phyloP scores from a whole-genome alignment of 306 rosid species.

The Vachellia collinsii region DNA sequence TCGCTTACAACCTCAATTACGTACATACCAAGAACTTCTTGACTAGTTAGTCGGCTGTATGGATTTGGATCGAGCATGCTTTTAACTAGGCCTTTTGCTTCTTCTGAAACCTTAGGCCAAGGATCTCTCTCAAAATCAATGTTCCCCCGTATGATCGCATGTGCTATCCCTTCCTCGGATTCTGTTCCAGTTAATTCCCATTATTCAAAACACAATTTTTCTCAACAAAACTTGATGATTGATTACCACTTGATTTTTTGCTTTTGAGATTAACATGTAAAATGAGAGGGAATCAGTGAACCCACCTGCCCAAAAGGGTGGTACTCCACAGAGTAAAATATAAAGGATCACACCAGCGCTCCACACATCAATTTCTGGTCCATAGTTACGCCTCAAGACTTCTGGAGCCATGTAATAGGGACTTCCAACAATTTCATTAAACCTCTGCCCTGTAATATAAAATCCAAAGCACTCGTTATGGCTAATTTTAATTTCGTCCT shows the following conservation, averaged over 20 bases:
- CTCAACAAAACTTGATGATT: neutral
- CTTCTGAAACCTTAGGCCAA: constrained; percentile 88
- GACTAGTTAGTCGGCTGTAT: constrained; percentile 62
- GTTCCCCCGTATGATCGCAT: constrained; percentile 68
- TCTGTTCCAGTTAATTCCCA: constrained; percentile 58
- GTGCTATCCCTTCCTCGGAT: constrained; percentile 93
- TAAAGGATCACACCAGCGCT: constrained; percentile 95
- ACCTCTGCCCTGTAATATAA: constrained; percentile 75
- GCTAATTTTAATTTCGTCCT: neutral
- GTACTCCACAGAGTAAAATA: constrained; percentile 91
- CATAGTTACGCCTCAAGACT: constrained; percentile 81
- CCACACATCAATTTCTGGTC: constrained; percentile 88
- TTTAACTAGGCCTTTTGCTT: constrained; percentile 74
- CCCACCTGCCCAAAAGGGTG: constrained; percentile 98
- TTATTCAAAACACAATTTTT: constrained; percentile 21
- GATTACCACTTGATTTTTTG: neutral
- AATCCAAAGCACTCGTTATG: neutral
- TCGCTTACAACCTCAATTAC: neutral
- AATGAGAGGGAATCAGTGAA: constrained; percentile 5
- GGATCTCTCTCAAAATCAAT: constrained; percentile 83
- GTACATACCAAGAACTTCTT: constrained; percentile 82
- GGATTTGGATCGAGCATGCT: constrained; percentile 93
- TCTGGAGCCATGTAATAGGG: constrained; percentile 99
- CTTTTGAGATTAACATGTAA: constrained; percentile 8
- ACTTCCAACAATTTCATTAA: constrained; percentile 91